A percentile compares a stretch with the other conserved stretches of the same genome.
Conservation (phyloP, 2,329 filamentous ascomycete species). For the Hypoxylon sp. region DNA sequence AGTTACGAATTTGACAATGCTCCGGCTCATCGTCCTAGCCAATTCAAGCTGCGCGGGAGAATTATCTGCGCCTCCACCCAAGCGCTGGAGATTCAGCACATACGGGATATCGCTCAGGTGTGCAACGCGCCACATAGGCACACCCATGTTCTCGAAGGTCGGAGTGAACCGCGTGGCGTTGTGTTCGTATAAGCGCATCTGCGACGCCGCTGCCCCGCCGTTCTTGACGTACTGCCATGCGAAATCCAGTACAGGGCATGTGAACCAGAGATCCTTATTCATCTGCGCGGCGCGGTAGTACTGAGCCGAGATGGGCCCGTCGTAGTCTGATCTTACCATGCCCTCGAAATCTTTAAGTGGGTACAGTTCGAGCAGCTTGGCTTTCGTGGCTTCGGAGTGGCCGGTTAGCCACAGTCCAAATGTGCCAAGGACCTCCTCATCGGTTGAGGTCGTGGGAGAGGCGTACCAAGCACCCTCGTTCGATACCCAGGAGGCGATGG, state of each 20-base stretch:
- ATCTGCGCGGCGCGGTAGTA: constrained; percentile 54
- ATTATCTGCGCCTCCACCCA: constrained; percentile 46
- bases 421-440: constrained; percentile 42
- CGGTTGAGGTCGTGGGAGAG: constrained; percentile 34
- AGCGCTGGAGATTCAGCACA: constrained; percentile 47
- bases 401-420: constrained; percentile 41
- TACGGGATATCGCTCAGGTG: constrained; percentile 55
- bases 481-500: constrained; percentile 40
- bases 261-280: constrained; percentile 53
- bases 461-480: constrained; percentile 46
- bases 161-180: constrained; percentile 51
- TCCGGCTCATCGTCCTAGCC: constrained; percentile 25
- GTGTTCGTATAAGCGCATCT: constrained; percentile 49
- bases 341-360: constrained; percentile 36
- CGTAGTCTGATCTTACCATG: constrained; percentile 30
- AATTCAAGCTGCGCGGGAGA: constrained; percentile 38
- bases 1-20: constrained; percentile 31
- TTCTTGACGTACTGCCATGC: constrained; percentile 51
- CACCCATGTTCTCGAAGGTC: constrained; percentile 49
- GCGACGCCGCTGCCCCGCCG: constrained; percentile 30
- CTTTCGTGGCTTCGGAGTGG: constrained; percentile 28
- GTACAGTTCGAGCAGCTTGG: constrained; percentile 29
- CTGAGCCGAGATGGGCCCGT: constrained; percentile 46
- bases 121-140: constrained; percentile 53
- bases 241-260: constrained; percentile 52